Conservation (phyloP, 1,284 basidiomycete species). For the Fomitopsis pinicola region DNA sequence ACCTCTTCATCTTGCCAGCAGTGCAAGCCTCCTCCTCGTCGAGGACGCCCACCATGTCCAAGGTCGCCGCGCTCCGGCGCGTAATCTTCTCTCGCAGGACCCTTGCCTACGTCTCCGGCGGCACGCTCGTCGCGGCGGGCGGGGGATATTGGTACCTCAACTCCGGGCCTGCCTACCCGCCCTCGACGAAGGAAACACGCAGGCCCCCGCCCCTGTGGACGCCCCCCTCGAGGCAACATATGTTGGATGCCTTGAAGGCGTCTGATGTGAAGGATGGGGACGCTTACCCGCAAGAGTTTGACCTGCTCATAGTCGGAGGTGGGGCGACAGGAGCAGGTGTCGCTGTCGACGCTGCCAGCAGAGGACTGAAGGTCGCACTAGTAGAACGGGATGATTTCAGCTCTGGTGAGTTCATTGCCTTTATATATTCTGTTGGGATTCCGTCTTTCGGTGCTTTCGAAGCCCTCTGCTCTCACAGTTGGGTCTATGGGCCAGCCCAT, state of each 20-base stretch:
- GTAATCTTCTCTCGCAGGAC: conserved; percentile 51
- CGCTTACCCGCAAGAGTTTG: conserved; percentile 51
- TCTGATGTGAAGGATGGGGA: conserved; percentile 27
- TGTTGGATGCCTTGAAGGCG: conserved; percentile 55
- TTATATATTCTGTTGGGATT: background rate
- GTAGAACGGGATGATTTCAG: conserved; percentile 94
- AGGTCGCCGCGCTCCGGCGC: conserved; percentile 19
- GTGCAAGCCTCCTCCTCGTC: background rate
- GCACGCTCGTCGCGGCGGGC: conserved; percentile 46
- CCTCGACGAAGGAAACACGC: conserved; percentile 55
- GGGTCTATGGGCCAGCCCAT: background rate
- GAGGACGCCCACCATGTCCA: conserved; percentile 4
- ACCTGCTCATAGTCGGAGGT: conserved; percentile 86
- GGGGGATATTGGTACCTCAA: conserved; percentile 70
- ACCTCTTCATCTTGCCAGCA: background rate
- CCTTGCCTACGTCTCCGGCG: conserved; percentile 46
- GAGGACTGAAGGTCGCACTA: conserved; percentile 89
- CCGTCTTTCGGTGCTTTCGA: background rate
- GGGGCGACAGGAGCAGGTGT: conserved; percentile 95
- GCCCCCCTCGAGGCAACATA: conserved; percentile 61
- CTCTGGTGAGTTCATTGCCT: conserved; percentile 50
- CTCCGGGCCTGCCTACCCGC: conserved; percentile 62
- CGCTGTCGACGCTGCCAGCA: conserved; percentile 89
- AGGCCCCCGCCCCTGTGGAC: conserved; percentile 73
- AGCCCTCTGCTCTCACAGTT: no score